Conservation (phyloP, 2,329 filamentous ascomycete species). For the Rhynchosporium secalis region DNA sequence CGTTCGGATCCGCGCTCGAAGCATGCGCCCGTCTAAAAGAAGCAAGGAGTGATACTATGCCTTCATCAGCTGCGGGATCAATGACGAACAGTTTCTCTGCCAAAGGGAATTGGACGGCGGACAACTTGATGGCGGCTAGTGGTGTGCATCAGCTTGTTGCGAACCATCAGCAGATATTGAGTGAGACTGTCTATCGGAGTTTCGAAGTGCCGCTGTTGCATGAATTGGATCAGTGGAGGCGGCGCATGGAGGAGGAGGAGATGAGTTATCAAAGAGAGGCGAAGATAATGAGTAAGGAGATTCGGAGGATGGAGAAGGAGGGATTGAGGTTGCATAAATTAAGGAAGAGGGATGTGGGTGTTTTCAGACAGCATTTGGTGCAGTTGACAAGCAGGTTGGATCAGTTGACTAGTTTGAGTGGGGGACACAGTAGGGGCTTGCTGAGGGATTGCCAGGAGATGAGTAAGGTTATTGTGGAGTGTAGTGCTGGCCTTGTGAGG, state of each 20-base stretch:
- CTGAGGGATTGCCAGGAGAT: conserved; percentile 66
- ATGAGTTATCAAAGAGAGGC: conserved; percentile 58
- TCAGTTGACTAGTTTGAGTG: conserved; percentile 60
- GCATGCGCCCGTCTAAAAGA: conserved; percentile 68
- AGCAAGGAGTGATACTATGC: conserved; percentile 59
- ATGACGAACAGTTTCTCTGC: conserved; percentile 48
- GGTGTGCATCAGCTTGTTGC: conserved; percentile 67
- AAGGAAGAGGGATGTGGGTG: conserved; percentile 59
- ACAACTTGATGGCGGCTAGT: conserved; percentile 60
- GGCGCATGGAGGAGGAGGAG: conserved; percentile 64
- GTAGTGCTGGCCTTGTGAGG: conserved; percentile 63
- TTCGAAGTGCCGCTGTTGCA: conserved; percentile 71
- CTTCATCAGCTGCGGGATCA: conserved; percentile 35
- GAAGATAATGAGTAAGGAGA: conserved; percentile 57
- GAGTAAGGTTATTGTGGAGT: conserved; percentile 61
- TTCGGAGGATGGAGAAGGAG: conserved; percentile 64
- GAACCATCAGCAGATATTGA: conserved; percentile 70
- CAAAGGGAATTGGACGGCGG: conserved; percentile 58
- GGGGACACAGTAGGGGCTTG: conserved; percentile 58
- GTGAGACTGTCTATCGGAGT: conserved; percentile 65
- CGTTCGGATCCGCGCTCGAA: conserved; percentile 65
- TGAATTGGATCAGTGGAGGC: conserved; percentile 65
- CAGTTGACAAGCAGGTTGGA: conserved; percentile 63
- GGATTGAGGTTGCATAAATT: conserved; percentile 60
- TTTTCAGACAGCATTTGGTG: conserved; percentile 63